Evolutionary conservation across 768 basidiomycete species (phyloP).

Genomic region (Russula lepida): DNA sequence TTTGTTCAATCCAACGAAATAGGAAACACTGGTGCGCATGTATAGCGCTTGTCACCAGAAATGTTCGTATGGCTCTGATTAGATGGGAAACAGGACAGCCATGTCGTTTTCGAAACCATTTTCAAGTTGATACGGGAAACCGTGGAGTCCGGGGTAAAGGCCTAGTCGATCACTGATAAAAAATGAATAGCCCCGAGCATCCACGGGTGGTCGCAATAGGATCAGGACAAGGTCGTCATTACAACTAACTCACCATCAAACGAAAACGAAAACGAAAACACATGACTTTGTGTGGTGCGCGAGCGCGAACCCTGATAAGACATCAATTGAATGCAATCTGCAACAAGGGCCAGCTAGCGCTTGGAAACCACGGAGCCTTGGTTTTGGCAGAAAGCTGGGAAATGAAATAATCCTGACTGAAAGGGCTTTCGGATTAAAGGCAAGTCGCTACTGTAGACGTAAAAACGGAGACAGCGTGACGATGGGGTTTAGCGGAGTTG

Average conservation of each 20-base stretch:
- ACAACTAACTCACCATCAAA: not conserved
- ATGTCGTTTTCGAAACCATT: not conserved
- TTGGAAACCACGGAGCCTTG: too few relatives aligned
- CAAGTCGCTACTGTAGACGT: not conserved
- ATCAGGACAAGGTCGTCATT: not conserved
- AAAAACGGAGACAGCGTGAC: not conserved
- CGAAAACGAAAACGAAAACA: not conserved
- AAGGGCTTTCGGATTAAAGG: not conserved
- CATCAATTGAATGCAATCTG: not conserved
- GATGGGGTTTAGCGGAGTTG: not conserved
- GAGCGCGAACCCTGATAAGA: conserved; percentile 3
- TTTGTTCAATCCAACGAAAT: not conserved
- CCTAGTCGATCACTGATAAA: not conserved
- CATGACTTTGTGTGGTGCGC: not conserved
- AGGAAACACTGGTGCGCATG: not conserved
- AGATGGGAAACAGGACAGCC: not conserved
- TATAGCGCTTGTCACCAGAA: not conserved
- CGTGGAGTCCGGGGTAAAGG: not conserved
- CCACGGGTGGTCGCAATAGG: not conserved
- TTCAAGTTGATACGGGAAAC: too few relatives aligned
- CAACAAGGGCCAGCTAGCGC: not conserved
- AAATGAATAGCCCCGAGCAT: not conserved
- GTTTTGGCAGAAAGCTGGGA: not conserved
- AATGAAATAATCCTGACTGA: not conserved
- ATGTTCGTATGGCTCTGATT: not conserved